A percentile compares a stretch with the other conserved stretches of the same genome.
These are phyloP conservation scores for Amylostereum areolatum DNA, from an alignment of 1,284 basidiomycete species.

Conservation along the genomic window DNA sequence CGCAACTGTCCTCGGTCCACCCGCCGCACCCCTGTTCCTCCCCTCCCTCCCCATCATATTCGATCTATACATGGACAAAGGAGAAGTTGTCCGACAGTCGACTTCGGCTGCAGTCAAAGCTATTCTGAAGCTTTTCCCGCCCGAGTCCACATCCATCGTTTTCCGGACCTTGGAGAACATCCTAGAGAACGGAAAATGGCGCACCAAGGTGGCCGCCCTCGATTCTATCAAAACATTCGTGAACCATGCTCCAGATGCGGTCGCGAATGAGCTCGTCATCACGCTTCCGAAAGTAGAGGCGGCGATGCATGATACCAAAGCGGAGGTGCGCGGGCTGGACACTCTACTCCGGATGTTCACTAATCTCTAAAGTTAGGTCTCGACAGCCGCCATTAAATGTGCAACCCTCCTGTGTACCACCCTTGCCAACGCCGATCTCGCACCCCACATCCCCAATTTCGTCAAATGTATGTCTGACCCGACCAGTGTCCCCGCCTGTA, in stretches of 20 bases:
- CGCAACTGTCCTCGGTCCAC: conserved; percentile 65
- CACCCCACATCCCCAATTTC: conserved; percentile 84
- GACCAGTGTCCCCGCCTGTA: conserved; percentile 82
- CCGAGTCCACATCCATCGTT: conserved; percentile 75
- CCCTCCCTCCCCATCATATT: conserved; percentile 76
- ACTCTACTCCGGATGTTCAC: conserved; percentile 1
- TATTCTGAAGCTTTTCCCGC: conserved; percentile 80
- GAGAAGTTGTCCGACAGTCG: conserved; percentile 84
- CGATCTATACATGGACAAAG: conserved; percentile 92
- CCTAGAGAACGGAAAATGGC: conserved; percentile 89
- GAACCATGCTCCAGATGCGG: conserved; percentile 67
- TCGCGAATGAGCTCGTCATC: conserved; percentile 80
- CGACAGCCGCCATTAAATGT: conserved; percentile 85
- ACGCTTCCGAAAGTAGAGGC: conserved; percentile 85
- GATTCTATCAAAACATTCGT: conserved; percentile 81
- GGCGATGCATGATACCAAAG: conserved; percentile 97
- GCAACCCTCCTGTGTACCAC: conserved; percentile 91
- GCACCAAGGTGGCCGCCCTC: conserved; percentile 89
- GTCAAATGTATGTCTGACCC: conserved; percentile 96
- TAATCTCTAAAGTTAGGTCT: conserved; percentile 51
- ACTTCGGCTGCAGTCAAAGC: conserved; percentile 81
- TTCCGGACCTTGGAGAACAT: conserved; percentile 71
- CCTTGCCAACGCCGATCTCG: conserved; percentile 91
- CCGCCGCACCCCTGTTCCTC: conserved; percentile 80
- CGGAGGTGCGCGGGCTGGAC: conserved; percentile 57